Base-by-base conservation (phyloP, 1,139 yeast genomes). In the Suhomyces kunorum region DNA sequence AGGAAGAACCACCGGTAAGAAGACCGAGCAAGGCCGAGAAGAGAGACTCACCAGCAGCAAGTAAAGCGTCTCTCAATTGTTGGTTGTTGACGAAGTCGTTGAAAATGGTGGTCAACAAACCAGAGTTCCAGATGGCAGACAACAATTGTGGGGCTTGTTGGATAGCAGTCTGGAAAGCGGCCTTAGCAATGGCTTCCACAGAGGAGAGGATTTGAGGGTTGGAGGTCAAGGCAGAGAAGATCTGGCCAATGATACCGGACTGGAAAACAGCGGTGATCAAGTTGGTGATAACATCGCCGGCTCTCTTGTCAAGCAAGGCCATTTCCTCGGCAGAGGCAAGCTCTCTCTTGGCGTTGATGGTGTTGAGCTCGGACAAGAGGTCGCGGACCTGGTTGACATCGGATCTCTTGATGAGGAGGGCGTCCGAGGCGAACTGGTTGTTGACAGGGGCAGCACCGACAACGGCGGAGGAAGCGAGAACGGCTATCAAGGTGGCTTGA, bases 101-200 rank as follows among this genome's bases (percentile, higher is more conserved):
- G 59, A 69, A 68, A 40, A 71, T 51, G 34, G 59, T 59, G 41
- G 60, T 60, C 41, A 72, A 45, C 49, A 71, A 63, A 47, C 76
- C 76, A 34, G 77, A 71, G 54, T 69, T 58, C 68, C 66, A 71
- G 47, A 72, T 50, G 44, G 75, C 76, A 46, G 58, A 54, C 49
- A 72, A 56, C 54, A 72, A 71, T 42, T 70, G 60, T 41, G 76
- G 74, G 46, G 71, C 77, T 48, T 69, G 65, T 34, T 65, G 69
- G 48, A 71, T 40, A 36, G 68, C 68, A 38, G 66, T 62, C 47
- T 59, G 57, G 42, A 71, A 40, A 33, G 73, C 63, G 30, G 63
- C 42, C 58, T 68, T 62, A 46, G 63, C 54, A 41, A 70, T 59
- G 29, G 53, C 42, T 29, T 46, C 44, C 24, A 72, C 42, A 32